Conservation (phyloP, 768 basidiomycete genomes). For the Pholiota molesta region DNA sequence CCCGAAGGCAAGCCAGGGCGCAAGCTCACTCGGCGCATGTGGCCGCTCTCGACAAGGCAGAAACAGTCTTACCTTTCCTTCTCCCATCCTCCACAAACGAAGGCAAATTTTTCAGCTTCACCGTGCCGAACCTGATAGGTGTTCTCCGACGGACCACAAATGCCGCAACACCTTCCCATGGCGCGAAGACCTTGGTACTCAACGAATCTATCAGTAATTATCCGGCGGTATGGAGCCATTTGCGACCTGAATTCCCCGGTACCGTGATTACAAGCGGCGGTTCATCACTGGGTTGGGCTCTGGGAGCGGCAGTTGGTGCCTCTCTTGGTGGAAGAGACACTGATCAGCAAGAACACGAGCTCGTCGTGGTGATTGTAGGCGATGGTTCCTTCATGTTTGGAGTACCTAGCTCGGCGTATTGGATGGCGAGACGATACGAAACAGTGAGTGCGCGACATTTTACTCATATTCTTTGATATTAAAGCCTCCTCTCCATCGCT, state of each 20-base stretch:
- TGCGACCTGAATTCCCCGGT: conserved; percentile 54
- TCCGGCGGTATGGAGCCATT: conserved; percentile 56
- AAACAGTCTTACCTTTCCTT: conserved; percentile 17
- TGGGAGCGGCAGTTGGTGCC: conserved; percentile 67
- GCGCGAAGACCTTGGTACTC: conserved; percentile 46
- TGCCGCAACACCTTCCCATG: conserved; percentile 40
- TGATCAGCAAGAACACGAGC: conserved; percentile 40
- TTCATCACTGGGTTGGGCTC: conserved; percentile 68
- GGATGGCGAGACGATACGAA: conserved; percentile 72
- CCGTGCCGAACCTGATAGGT: conserved; percentile 52
- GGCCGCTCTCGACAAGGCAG: conserved; percentile 25
- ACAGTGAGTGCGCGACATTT: conserved; percentile 45
- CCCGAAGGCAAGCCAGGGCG: conserved; percentile 24
- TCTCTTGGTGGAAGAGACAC: conserved; percentile 41
- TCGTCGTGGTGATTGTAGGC: conserved; percentile 63
- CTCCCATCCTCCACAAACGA: conserved; percentile 15
- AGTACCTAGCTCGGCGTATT: conserved; percentile 66
- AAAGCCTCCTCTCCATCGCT: not conserved
- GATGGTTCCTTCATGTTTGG: conserved; percentile 74
- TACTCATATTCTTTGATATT: not conserved
- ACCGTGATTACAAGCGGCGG: conserved; percentile 60
- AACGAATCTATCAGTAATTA: conserved; percentile 70
- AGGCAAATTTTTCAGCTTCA: conserved; percentile 22
- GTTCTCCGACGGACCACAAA: conserved; percentile 46
- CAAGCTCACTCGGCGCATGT: conserved; percentile 19